A percentile compares a stretch with the other conserved stretches of the same genome.
These are phyloP conservation scores for Syzygium jambos DNA, from an alignment of 345 rosid genomes.

Conservation along the genomic window DNA sequence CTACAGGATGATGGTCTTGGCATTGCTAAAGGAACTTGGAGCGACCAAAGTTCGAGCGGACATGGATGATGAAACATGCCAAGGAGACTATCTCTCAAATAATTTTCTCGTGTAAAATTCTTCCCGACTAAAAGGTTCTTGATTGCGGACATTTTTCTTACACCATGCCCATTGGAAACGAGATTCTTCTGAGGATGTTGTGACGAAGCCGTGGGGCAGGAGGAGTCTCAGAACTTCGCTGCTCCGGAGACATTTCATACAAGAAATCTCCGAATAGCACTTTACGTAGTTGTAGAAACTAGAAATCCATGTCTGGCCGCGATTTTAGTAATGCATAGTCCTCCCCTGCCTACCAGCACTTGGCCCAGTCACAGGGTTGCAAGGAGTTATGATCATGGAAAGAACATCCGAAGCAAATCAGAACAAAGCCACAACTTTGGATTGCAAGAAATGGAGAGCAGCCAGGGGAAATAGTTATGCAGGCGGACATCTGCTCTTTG, in stretches of 20 bases:
- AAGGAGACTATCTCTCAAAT: background rate
- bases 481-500: background rate
- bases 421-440: background rate
- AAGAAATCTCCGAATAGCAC: background rate
- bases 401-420: background rate
- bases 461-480: background rate
- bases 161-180: background rate
- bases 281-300: background rate
- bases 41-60: background rate
- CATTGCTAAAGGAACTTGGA: background rate
- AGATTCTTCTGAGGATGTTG: background rate
- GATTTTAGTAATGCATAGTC: background rate
- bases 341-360: background rate
- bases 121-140: background rate
- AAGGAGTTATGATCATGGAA: background rate
- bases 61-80: background rate
- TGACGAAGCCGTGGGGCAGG: background rate
- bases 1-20: background rate
- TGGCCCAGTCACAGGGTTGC: background rate
- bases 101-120: background rate
- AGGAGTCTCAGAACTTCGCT: background rate
- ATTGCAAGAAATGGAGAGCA: background rate
- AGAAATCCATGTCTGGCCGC: background rate
- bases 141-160: background rate
- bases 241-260: background rate